Percentiles rank a stretch among this genome's conserved stretches.
Conservation (phyloP, 495 filamentous ascomycete species). For the Hyaloscypha bicolor region DNA sequence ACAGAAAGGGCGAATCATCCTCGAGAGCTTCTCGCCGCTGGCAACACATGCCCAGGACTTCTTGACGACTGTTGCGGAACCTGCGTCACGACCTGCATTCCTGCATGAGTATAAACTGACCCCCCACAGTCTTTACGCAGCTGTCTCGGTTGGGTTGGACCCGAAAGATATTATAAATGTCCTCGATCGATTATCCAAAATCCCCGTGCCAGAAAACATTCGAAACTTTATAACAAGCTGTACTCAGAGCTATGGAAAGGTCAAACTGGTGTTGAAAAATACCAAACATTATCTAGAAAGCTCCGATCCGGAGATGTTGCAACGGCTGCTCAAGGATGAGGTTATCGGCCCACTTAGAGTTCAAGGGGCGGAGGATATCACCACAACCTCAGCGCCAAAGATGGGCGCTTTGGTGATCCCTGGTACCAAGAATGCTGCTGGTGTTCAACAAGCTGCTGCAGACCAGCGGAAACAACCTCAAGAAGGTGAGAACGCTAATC, state of each 20-base stretch:
- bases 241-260: constrained; percentile 90
- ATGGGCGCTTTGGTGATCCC: constrained; percentile 92
- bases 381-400: constrained; percentile 78
- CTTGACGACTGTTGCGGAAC: constrained; percentile 93
- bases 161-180: constrained; percentile 88
- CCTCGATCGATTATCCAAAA: constrained; percentile 86
- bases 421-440: constrained; percentile 90
- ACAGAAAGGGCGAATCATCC: constrained; percentile 76
- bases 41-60: constrained; percentile 90
- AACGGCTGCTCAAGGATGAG: constrained; percentile 75
- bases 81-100: constrained; percentile 80
- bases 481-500: constrained; percentile 34
- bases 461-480: constrained; percentile 36
- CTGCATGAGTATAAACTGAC: constrained; percentile 94
- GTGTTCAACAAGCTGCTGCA: constrained; percentile 64
- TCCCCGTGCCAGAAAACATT: constrained; percentile 76
- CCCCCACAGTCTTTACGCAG: constrained; percentile 89
- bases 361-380: constrained; percentile 66
- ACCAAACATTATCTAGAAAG: constrained; percentile 95
- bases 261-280: constrained; percentile 91
- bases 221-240: constrained; percentile 77
- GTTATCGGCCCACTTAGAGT: constrained; percentile 66
- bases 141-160: constrained; percentile 86
- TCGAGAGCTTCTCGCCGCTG: constrained; percentile 93
- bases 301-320: constrained; percentile 79